Evolutionary conservation across 2,329 filamentous ascomycete genomes (phyloP), one percentile per base, ranked within the genome.

Genomic region (Aaosphaeria pasadenensis): DNA sequence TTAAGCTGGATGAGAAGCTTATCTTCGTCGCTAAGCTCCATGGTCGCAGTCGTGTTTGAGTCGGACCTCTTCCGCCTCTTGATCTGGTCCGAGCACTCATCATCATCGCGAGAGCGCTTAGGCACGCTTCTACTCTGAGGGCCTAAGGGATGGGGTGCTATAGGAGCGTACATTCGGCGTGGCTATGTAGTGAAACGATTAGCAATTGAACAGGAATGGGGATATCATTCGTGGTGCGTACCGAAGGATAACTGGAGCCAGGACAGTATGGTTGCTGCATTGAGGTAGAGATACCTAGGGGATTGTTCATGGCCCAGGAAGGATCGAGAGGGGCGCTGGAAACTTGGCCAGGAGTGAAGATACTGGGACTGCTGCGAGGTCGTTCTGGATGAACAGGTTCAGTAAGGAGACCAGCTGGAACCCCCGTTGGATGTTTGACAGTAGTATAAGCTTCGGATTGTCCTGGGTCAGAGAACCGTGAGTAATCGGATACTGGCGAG

Each of bases 11-110:
- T 64, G 7, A 81, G 71, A 17, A 79, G 61, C 40, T 70, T 69
- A 49, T 80, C 77, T 57, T 80, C 77, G 38, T 80, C 77, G 49
- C 69, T 74, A 5, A 80, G 62, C 47, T 77, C 75, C 6, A 69
- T 63, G 9, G 67, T 64, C 7, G 47, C 51, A 4, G 63, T 63
- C 4, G 52, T 58, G 44, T 58, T 64, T 1, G 65, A 67, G 36
- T 67, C 64, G 17, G 73, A 74, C 30, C 72, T 66, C 52, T 73
- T 73, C 36, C 73, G 63, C 43, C 72, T 70, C 46, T 76, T 76
- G 2, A 54, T 50, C 9, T 55, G 59, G 40, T 58, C 60, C n/a
- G 47, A 45, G 7, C 61, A 54, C 17, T 70, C 63, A 5, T 72
- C 70, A 0, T 74, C 71, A 6, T 73, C 70, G 29, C 66, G 62